phyloP scores from a whole-genome alignment of 148 eudicot species.

The Rhododendron ovatum region DNA sequence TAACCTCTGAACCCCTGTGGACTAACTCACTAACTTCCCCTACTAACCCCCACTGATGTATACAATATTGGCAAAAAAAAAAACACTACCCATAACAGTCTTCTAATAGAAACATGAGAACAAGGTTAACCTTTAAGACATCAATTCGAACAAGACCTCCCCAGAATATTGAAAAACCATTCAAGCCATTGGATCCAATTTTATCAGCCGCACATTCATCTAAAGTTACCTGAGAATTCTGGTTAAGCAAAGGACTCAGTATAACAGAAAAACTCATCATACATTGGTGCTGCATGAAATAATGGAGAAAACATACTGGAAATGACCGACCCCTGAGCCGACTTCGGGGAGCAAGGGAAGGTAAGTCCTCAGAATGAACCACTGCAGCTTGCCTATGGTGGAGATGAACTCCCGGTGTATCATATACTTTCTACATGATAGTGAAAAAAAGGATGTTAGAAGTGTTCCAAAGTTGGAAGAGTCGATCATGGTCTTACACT shows the following conservation, averaged over 20 bases:
- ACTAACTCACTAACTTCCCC: too few species aligned
- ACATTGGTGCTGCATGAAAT: background rate
- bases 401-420: slow-evolving; percentile 98
- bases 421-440: slow-evolving; percentile 67
- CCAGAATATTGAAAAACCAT: slow-evolving; percentile 93
- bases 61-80: too few species aligned
- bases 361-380: slow-evolving; percentile 78
- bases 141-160: slow-evolving; percentile 95
- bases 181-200: slow-evolving; percentile 48
- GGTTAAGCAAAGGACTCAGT: slow-evolving; percentile 3
- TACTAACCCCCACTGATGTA: too few species aligned
- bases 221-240: slow-evolving; percentile 26
- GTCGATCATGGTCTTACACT: background rate
- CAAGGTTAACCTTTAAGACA: slow-evolving; percentile 51
- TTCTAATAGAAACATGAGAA: background rate
- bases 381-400: slow-evolving; percentile 99
- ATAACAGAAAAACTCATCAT: background rate
- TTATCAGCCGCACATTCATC: slow-evolving; percentile 29
- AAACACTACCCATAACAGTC: background rate
- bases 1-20: too few species aligned
- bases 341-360: slow-evolving; percentile 82
- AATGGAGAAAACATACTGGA: slow-evolving; percentile 51
- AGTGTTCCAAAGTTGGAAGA: background rate
- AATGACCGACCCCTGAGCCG: slow-evolving; percentile 83
- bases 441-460: slow-evolving; percentile 4